A percentile compares a stretch with the other conserved stretches of the same genome.
Conservation (phyloP, 768 basidiomycete species). For the Austroboletus eburneus region DNA sequence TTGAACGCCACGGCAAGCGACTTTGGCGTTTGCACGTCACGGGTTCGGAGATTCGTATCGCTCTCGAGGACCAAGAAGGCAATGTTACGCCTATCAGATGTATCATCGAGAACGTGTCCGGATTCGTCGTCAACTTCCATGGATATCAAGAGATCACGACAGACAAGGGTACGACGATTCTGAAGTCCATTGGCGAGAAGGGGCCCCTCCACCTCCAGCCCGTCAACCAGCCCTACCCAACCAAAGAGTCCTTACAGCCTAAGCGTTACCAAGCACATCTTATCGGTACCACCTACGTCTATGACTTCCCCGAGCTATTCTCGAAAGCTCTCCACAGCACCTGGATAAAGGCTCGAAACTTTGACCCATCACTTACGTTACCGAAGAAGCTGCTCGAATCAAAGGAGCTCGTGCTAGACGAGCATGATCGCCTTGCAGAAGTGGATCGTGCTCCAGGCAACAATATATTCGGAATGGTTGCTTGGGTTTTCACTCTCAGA, state of each 20-base stretch:
- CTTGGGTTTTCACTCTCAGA: constrained; percentile 88
- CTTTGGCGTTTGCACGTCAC: constrained; percentile 98
- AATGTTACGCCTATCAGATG: constrained; percentile 95
- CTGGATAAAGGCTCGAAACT: constrained; percentile 71
- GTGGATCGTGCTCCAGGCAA: constrained; percentile 91
- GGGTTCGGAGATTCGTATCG: constrained; percentile 93
- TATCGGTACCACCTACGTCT: constrained; percentile 96
- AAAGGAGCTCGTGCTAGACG: constrained; percentile 90
- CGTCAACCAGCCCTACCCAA: constrained; percentile 89
- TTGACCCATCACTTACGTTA: constrained; percentile 59
- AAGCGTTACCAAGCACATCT: constrained; percentile 99
- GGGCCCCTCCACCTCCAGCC: constrained; percentile 95
- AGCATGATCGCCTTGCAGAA: constrained; percentile 85
- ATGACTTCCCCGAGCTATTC: constrained; percentile 99
- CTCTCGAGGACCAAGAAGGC: constrained; percentile 91
- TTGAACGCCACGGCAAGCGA: constrained; percentile 97
- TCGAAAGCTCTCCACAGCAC: constrained; percentile 93
- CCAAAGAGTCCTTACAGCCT: constrained; percentile 96
- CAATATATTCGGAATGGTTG: constrained; percentile 97
- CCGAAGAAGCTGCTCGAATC: constrained; percentile 81
- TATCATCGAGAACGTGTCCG: constrained; percentile 97
- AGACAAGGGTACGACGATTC: constrained; percentile 90
- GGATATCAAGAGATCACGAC: constrained; percentile 98
- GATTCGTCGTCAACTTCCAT: constrained; percentile 97
- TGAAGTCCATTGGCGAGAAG: constrained; percentile 98